phyloP scores from a whole-genome alignment of 306 rosid species.

The Cucurbita maxima region DNA sequence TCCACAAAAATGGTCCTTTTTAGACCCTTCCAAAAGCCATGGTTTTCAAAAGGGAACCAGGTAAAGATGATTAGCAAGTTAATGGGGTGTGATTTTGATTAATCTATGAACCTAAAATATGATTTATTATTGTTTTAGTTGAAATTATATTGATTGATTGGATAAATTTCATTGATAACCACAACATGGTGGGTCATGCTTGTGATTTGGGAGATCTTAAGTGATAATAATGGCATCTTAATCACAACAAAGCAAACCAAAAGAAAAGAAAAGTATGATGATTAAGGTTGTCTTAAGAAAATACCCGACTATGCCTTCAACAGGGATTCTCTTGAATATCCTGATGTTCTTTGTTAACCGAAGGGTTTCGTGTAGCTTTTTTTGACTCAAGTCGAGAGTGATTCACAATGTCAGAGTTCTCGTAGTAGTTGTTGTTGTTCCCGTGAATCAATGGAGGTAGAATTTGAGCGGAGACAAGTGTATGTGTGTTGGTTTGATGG shows the following conservation, averaged over 20 bases:
- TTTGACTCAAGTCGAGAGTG: too few species aligned
- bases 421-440: too few species aligned
- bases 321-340: too few species aligned
- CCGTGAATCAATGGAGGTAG: too few species aligned
- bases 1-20: not conserved
- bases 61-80: slow-evolving; percentile 2
- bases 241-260: not conserved
- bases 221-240: slow-evolving; percentile 9
- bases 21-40: not conserved
- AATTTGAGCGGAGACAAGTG: too few species aligned
- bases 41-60: not conserved
- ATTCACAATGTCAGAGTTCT: too few species aligned
- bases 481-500: not conserved
- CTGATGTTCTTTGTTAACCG: too few species aligned
- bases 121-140: not conserved
- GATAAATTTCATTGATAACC: slow-evolving; percentile 1
- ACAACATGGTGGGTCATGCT: slow-evolving; percentile 5
- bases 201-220: slow-evolving; percentile 13
- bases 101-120: not conserved
- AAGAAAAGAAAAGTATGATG: not conserved
- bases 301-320: not conserved
- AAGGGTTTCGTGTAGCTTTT: too few species aligned
- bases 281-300: not conserved
- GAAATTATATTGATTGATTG: slow-evolving; percentile 1
- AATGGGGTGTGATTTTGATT: slow-evolving; percentile 1